These are phyloP conservation scores for Mucor piriformis DNA, from an alignment of 371 early-diverging fungal genomes.

Conservation along the genomic window DNA sequence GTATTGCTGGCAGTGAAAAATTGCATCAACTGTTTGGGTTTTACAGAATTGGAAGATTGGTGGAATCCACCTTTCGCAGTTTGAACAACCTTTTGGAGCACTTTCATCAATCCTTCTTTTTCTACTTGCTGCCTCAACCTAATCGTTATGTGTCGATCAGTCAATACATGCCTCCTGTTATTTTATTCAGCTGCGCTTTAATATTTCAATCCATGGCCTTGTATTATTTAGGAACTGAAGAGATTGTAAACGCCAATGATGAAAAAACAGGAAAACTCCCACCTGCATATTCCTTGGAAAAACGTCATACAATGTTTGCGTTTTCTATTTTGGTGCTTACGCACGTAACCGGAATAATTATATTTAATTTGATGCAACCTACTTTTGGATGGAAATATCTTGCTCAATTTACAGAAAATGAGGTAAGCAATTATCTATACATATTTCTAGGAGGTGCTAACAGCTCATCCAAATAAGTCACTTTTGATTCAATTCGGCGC, in stretches of 20 bases:
- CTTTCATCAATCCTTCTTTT: conserved; percentile 95
- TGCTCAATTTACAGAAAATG: not conserved
- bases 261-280: conserved; percentile 9
- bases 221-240: conserved; percentile 41
- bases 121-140: conserved; percentile 85
- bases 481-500: conserved; percentile 28
- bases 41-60: conserved; percentile 61
- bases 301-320: conserved; percentile 34
- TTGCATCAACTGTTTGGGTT: conserved; percentile 51
- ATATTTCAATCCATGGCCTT: conserved; percentile 54
- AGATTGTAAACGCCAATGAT: not conserved
- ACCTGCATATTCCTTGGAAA: conserved; percentile 38
- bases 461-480: conserved; percentile 10
- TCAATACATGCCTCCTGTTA: conserved; percentile 85
- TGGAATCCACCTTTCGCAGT: conserved; percentile 86
- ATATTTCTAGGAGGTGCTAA: not conserved
- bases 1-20: conserved; percentile 44
- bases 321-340: conserved; percentile 38
- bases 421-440: conserved; percentile 10
- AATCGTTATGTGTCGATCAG: conserved; percentile 85
- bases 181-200: conserved; percentile 69
- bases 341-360: conserved; percentile 38
- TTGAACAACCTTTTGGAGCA: conserved; percentile 93
- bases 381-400: conserved; percentile 23
- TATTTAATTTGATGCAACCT: conserved; percentile 47